A percentile compares a stretch with the other conserved stretches of the same genome.
Conservation (phyloP, 345 rosid species). For the Camelina neglecta region DNA sequence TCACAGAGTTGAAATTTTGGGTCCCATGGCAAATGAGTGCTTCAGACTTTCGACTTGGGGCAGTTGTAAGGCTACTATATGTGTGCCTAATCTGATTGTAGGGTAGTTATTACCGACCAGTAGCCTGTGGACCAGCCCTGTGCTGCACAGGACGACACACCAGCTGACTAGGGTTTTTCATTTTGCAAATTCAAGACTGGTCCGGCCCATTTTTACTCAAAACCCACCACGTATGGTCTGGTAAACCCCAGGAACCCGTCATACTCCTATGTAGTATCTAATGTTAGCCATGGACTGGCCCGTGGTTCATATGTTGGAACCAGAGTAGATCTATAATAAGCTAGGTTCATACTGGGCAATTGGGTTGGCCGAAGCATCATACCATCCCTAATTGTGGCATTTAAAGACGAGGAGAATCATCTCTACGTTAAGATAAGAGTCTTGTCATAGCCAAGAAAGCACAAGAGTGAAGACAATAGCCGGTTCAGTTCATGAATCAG, state of each 20-base stretch:
- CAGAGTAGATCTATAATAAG: not conserved
- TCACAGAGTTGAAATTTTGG: not conserved
- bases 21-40: not conserved
- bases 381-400: not conserved
- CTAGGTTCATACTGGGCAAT: not conserved
- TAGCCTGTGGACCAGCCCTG: not conserved
- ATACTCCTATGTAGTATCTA: not conserved
- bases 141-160: not conserved
- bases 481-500: slow-evolving; percentile 15
- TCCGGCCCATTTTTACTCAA: not conserved
- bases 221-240: not conserved
- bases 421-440: not conserved
- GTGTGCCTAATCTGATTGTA: not conserved
- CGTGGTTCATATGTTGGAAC: not conserved
- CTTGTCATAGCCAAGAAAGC: slow-evolving; percentile 21
- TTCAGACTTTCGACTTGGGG: not conserved
- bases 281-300: not conserved
- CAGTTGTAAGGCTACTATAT: not conserved
- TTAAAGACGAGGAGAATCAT: not conserved
- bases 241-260: not conserved
- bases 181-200: not conserved
- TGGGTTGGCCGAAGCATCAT: not conserved
- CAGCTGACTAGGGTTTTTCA: not conserved
- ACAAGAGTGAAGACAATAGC: slow-evolving; percentile 11
- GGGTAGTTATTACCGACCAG: not conserved